Base-by-base conservation (phyloP, 345 rosid species). In the Kandelia obovata region DNA sequence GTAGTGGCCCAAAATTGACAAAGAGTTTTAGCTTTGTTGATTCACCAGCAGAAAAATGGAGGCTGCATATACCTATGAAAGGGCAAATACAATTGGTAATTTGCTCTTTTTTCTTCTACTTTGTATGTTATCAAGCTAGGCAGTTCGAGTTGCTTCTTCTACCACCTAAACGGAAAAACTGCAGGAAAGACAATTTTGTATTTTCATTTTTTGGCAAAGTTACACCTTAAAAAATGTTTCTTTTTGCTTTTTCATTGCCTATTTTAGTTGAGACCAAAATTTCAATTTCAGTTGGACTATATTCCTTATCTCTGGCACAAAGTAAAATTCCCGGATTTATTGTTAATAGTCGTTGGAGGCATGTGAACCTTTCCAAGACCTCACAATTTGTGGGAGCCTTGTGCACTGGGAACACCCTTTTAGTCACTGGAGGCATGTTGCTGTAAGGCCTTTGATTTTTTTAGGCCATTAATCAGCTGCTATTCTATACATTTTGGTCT, bases 21-120 rank as follows among this genome's bases (percentile, higher is more conserved):
- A 81, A 73, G 70, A 86, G 78, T 70, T 75, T 72, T 49, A 72
- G 77, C 31, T 82, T 70, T 78, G 81, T 84, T 71, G 96, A 85
- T 75, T 71, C 78, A 67, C 92, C 81, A 75, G 67, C 80, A 61
- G 79, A 86, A 61, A 87, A 80, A 81, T 88, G 88, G 75, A 84
- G 89, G 37, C 52, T 88, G 21, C 86, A 94, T 31, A 81, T 94
- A 61, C 97, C 97, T 31, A 82, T 91, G 90, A 91, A 94, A 87
- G 98, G 98, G 64, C 88, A 88, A 59, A 82, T 94, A 71, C 97
- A 94, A 81, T 80, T 91, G 95, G 98, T 94, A 87, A 60, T 39
- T 47, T 60, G 59, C 55, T 55, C 57, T 77, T 64, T 63, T 66
- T 67, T 64, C 5, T 6, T 65, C 17, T 47, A 46, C 62, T 69